Conservation (phyloP, 2,329 filamentous ascomycete genomes). For the Aspergillus pseudoterreus region DNA sequence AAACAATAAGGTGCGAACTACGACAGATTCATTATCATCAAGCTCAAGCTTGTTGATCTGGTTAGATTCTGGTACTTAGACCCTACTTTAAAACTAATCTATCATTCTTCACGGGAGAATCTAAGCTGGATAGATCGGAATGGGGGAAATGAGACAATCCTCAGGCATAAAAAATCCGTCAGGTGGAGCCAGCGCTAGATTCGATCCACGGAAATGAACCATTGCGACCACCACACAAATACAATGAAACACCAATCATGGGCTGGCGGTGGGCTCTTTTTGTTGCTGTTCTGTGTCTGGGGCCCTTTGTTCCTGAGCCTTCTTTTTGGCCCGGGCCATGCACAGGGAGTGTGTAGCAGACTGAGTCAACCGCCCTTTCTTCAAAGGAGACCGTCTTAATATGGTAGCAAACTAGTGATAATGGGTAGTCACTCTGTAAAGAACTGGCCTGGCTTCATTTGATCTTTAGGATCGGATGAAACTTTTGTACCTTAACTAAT, state of each 20-base stretch:
- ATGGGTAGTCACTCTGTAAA: too few species aligned
- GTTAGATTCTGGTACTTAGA: too few species aligned
- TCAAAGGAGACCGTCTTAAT: too few species aligned
- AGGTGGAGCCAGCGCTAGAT: neutral
- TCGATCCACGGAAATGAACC: neutral
- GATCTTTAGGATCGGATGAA: too few species aligned
- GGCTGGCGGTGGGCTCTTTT: neutral
- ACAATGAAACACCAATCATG: neutral
- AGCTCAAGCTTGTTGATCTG: too few species aligned
- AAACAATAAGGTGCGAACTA: too few species aligned
- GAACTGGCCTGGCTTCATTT: too few species aligned
- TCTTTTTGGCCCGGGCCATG: neutral
- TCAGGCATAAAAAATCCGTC: neutral
- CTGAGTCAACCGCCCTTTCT: too few species aligned
- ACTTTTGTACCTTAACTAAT: too few species aligned
- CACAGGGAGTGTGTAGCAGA: neutral
- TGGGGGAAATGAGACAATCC: neutral
- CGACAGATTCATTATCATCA: too few species aligned
- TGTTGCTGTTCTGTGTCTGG: neutral
- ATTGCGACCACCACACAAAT: neutral
- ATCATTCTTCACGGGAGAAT: neutral
- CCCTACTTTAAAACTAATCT: neutral
- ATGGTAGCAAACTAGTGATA: too few species aligned
- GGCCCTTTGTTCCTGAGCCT: neutral
- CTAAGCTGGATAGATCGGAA: neutral